These are phyloP conservation scores for Trichoderma cornu-damae DNA, from an alignment of 2,329 filamentous ascomycete genomes.

Conservation along the genomic window DNA sequence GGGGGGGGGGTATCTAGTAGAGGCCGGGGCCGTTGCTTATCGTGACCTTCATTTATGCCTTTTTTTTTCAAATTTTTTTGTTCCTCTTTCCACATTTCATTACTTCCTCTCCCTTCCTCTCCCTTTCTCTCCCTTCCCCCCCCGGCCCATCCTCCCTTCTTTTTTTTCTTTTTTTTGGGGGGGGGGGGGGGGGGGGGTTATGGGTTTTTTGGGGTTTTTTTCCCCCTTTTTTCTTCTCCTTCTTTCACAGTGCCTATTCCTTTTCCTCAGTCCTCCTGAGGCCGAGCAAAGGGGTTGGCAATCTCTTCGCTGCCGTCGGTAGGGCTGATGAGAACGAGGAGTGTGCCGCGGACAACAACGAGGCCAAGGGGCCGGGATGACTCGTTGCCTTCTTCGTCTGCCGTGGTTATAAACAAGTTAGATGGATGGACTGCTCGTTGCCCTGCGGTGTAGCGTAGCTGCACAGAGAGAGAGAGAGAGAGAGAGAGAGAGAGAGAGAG, in stretches of 20 bases:
- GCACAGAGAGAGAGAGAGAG: too few species aligned
- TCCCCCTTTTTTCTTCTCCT: not conserved
- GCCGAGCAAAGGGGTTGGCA: slow-evolving; percentile 81
- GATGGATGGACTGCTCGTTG: not conserved
- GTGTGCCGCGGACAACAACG: slow-evolving; percentile 83
- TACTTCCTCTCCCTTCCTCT: too few species aligned
- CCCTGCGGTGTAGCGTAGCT: too few species aligned
- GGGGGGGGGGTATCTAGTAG: not conserved
- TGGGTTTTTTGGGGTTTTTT: too few species aligned
- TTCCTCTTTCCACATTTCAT: too few species aligned
- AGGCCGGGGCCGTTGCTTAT: not conserved
- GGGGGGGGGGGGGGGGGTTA: too few species aligned
- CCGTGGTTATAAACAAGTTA: not conserved
- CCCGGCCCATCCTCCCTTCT: too few species aligned
- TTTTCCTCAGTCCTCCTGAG: slow-evolving; percentile 54
- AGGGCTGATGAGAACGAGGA: slow-evolving; percentile 88
- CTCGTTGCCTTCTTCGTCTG: slow-evolving; percentile 91
- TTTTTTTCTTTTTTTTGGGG: not conserved
- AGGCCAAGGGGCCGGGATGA: slow-evolving; percentile 75
- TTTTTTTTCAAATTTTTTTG: too few species aligned
- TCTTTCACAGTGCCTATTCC: too few species aligned
- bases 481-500: not conserved
- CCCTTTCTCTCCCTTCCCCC: too few species aligned
- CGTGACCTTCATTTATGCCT: not conserved
- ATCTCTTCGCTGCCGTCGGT: slow-evolving; percentile 95